Conservation (phyloP, 306 rosid species). For the Pachyrhizus erosus region DNA sequence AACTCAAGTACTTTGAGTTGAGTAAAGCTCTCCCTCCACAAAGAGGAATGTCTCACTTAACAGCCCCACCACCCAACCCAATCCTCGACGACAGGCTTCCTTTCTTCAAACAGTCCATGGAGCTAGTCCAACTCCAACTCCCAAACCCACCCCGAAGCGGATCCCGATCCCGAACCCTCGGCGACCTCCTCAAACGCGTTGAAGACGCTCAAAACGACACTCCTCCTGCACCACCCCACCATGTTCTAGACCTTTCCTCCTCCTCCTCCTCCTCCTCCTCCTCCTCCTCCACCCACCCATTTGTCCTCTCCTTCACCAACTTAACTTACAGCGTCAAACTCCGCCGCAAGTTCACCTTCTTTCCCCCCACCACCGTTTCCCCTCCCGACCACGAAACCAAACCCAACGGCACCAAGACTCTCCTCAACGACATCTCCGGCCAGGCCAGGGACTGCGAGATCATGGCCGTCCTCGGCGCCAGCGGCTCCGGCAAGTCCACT, state of each 20-base stretch:
- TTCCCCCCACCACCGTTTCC: not conserved
- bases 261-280: slow-evolving; percentile 19
- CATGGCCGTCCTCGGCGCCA: slow-evolving; percentile 94
- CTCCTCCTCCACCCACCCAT: slow-evolving; percentile 49
- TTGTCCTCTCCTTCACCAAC: slow-evolving; percentile 71
- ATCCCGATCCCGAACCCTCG: slow-evolving; percentile 51
- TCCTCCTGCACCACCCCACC: not conserved
- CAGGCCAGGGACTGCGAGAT: slow-evolving; percentile 91
- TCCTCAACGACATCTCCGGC: slow-evolving; percentile 79
- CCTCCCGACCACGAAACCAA: not conserved
- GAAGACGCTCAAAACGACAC: slow-evolving; percentile 64
- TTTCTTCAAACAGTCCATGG: slow-evolving; percentile 62
- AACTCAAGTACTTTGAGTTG: not conserved
- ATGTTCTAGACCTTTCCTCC: slow-evolving; percentile 32
- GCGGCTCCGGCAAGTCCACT: slow-evolving; percentile 94
- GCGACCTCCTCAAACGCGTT: slow-evolving; percentile 72
- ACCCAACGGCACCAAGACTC: slow-evolving; percentile 49
- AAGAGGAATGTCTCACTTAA: slow-evolving; percentile 35
- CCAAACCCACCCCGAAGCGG: slow-evolving; percentile 29
- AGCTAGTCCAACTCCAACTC: slow-evolving; percentile 59
- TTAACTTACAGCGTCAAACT: slow-evolving; percentile 75
- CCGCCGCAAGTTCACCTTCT: slow-evolving; percentile 46
- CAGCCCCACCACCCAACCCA: not conserved
- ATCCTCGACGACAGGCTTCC: slow-evolving; percentile 23
- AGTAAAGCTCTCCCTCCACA: not conserved